phyloP scores from a whole-genome alignment of 805 yeast genomes.

The Priceomyces carsonii region DNA sequence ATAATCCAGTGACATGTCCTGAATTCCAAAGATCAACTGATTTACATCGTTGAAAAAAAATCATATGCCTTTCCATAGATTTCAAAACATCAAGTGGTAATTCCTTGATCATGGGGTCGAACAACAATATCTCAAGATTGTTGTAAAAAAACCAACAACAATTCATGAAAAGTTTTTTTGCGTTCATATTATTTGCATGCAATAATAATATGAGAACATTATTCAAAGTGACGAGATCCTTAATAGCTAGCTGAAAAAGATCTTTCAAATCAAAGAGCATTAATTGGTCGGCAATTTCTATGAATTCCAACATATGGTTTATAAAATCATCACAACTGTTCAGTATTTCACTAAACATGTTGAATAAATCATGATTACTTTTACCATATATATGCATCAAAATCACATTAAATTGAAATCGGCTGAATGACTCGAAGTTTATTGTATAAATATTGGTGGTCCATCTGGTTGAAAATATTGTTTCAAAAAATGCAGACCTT shows the following conservation, averaged over 20 bases:
- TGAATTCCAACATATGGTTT: slow-evolving; percentile 54
- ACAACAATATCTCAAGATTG: slow-evolving; percentile 62
- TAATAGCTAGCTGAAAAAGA: slow-evolving; percentile 59
- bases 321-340: slow-evolving; percentile 45
- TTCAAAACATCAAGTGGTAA: slow-evolving; percentile 25
- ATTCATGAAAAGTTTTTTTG: slow-evolving; percentile 55
- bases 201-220: slow-evolving; percentile 58
- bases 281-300: slow-evolving; percentile 64
- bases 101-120: slow-evolving; percentile 38
- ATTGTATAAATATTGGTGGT: slow-evolving; percentile 20
- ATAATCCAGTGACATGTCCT: neutral
- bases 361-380: slow-evolving; percentile 41
- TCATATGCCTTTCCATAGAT: slow-evolving; percentile 28
- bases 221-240: slow-evolving; percentile 56
- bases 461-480: slow-evolving; percentile 61
- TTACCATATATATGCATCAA: slow-evolving; percentile 60
- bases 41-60: slow-evolving; percentile 29
- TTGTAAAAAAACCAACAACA: slow-evolving; percentile 69
- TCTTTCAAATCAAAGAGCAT: slow-evolving; percentile 59
- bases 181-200: slow-evolving; percentile 53
- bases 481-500: slow-evolving; percentile 65
- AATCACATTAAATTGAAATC: slow-evolving; percentile 47
- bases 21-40: slow-evolving; percentile 14
- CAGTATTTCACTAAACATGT: slow-evolving; percentile 20
- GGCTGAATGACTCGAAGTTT: slow-evolving; percentile 45